Conservation (phyloP, 2,329 filamentous ascomycete genomes). For the Pseudocercospora fijiensis region DNA sequence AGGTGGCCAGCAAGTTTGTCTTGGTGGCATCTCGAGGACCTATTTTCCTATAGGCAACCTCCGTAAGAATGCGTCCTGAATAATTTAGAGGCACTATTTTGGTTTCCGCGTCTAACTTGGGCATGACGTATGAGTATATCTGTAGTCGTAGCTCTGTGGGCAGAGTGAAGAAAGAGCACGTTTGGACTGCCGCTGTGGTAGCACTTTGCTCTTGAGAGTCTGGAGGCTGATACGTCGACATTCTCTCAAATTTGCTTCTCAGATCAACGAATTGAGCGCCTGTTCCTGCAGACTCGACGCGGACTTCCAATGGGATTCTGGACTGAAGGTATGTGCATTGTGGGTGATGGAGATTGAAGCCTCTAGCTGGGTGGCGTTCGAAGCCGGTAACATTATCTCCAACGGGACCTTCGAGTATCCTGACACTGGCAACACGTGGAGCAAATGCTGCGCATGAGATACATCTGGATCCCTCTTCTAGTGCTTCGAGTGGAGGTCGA, state of each 20-base stretch:
- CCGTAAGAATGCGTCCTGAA: slow-evolving; percentile 32
- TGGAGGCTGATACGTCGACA: not conserved
- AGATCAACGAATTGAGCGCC: slow-evolving; percentile 14
- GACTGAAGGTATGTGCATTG: slow-evolving; percentile 30
- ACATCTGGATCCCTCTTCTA: slow-evolving; percentile 37
- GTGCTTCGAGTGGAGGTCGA: slow-evolving; percentile 33
- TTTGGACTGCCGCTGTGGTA: slow-evolving; percentile 9
- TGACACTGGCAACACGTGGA: slow-evolving; percentile 27
- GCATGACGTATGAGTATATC: slow-evolving; percentile 50
- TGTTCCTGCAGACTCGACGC: slow-evolving; percentile 6
- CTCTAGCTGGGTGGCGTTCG: not conserved
- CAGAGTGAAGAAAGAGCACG: slow-evolving; percentile 46
- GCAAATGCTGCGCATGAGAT: slow-evolving; percentile 33
- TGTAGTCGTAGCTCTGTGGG: slow-evolving; percentile 63
- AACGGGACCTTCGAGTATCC: slow-evolving; percentile 25
- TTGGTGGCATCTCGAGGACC: slow-evolving; percentile 43
- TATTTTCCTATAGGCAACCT: slow-evolving; percentile 25
- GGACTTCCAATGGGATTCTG: slow-evolving; percentile 31
- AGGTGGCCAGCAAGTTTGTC: slow-evolving; percentile 45
- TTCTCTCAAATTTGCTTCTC: slow-evolving; percentile 18
- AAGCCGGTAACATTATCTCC: slow-evolving; percentile 1
- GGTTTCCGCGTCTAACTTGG: slow-evolving; percentile 25
- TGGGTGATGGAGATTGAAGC: slow-evolving; percentile 28
- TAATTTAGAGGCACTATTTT: slow-evolving; percentile 31
- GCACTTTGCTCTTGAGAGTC: not conserved